Evolutionary conservation across 2,329 filamentous ascomycete species (phyloP), one percentile per base, ranked within the genome.

Genomic region (Hortaea werneckii): DNA sequence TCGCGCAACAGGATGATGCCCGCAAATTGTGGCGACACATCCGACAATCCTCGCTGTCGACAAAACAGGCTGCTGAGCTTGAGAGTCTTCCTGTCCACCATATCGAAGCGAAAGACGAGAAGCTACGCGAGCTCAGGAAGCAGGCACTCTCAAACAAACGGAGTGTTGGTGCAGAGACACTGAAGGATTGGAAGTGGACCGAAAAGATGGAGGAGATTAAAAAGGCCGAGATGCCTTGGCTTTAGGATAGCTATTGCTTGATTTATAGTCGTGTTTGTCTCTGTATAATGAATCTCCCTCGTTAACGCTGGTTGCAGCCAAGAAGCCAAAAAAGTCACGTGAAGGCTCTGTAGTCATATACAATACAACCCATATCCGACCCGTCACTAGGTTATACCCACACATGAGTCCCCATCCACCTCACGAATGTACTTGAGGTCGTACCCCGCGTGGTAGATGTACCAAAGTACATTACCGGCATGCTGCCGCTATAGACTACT

Each of bases 101-200:
- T 30, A 46, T 62, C 6, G 59, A 58, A 46, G 50, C 48, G 6
- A 46, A 45, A 8, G 58, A 62, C 40, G 54, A 56, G 26, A 40
- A 41, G 10, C 40, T 63, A 11, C 52, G 49, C 41, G 58, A 58
- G 42, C 52, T 68, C 39, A 54, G 59, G 29, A 51, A 54, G 12
- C 53, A 54, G 45, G 67, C 66, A 2, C 39, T 68, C 37, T 53
- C 58, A 44, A 68, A 68, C 46, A 67, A 66, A 50, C 55, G 67
- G 32, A 67, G 63, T 46, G 54, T 69, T 5, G 66, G 67, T 9
- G 63, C 63, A 5, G 66, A 68, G 51, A 68, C 66, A 12, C 45
- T 69, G 49, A 59, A 55, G 46, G 65, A 57, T 32, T 61, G 65
- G 58, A 54, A 56, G 42, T 61, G 56, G 56, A 58, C 61, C 9